Conservation (phyloP, 129 eudicot genomes). For the Tagetes patula region DNA sequence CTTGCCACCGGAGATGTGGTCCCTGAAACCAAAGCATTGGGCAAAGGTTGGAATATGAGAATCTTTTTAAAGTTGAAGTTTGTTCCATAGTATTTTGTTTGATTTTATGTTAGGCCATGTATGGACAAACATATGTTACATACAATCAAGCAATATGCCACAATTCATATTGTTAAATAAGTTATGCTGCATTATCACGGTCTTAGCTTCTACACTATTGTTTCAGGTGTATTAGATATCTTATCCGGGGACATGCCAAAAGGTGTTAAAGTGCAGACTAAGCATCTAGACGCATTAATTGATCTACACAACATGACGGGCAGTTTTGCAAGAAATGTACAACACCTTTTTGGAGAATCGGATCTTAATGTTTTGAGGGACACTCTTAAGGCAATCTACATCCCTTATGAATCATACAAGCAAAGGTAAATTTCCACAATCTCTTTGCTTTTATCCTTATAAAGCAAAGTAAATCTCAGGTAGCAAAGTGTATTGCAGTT, state of each 20-base stretch:
- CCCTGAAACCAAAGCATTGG: slow-evolving; percentile 92
- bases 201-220: slow-evolving; percentile 16
- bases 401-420: slow-evolving; percentile 89
- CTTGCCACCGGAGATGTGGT: slow-evolving; percentile 91
- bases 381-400: slow-evolving; percentile 74
- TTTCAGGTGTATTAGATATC: slow-evolving; percentile 86
- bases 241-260: slow-evolving; percentile 87
- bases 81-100: slow-evolving; percentile 1
- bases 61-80: not conserved
- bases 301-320: slow-evolving; percentile 83
- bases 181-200: slow-evolving; percentile 1
- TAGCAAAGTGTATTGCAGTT: slow-evolving; percentile 1
- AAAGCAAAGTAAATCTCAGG: slow-evolving; percentile 4
- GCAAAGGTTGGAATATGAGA: slow-evolving; percentile 56
- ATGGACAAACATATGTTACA: slow-evolving; percentile 8
- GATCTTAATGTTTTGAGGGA: slow-evolving; percentile 73
- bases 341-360: slow-evolving; percentile 85
- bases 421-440: slow-evolving; percentile 44
- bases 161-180: slow-evolving; percentile 11
- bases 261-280: slow-evolving; percentile 81
- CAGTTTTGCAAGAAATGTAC: slow-evolving; percentile 88
- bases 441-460: not conserved
- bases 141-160: slow-evolving; percentile 21
- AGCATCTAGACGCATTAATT: slow-evolving; percentile 82
- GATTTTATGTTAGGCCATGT: slow-evolving; percentile 1